A percentile compares a stretch with the other conserved stretches of the same genome.
Evolutionary conservation across 164 flowering plant species (phyloP).

Genomic region (Taxillus chinensis): DNA sequence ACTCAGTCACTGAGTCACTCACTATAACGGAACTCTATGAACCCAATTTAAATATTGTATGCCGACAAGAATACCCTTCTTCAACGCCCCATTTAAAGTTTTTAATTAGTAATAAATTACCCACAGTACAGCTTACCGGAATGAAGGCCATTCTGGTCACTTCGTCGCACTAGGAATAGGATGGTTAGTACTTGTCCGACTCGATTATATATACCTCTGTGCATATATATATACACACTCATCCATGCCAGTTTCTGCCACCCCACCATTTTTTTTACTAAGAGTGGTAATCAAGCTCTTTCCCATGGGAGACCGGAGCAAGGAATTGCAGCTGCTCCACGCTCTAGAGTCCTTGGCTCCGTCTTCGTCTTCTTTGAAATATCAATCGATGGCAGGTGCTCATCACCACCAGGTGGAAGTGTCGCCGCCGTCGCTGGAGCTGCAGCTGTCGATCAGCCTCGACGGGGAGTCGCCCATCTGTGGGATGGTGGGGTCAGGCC

Average conservation of each 20-base stretch:
- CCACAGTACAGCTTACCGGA: background rate
- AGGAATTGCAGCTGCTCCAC: constrained; percentile 59
- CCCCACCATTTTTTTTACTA: constrained; percentile 7
- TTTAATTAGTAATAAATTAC: background rate
- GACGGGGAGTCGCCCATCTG: constrained; percentile 19
- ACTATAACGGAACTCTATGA: constrained; percentile 11
- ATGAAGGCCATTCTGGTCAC: constrained; percentile 9
- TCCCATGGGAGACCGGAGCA: constrained; percentile 46
- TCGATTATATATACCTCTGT: background rate
- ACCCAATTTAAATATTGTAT: background rate
- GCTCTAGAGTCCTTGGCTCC: constrained; percentile 10
- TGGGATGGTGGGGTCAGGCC: constrained; percentile 7
- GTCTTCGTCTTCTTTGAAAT: constrained; percentile 16
- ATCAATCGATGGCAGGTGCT: constrained; percentile 5
- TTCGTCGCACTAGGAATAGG: background rate
- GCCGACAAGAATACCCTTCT: background rate
- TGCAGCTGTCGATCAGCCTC: constrained; percentile 69
- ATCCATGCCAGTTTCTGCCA: constrained; percentile 16
- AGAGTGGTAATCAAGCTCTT: constrained; percentile 4
- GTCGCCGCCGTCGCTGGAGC: constrained; percentile 40
- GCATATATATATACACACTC: constrained; percentile 18
- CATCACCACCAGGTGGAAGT: background rate
- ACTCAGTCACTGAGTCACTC: background rate
- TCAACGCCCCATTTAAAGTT: background rate
- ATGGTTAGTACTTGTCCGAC: constrained; percentile 6